Evolutionary conservation across 495 filamentous ascomycete genomes (phyloP).

Genomic region (Sabuloglossum arenarium): DNA sequence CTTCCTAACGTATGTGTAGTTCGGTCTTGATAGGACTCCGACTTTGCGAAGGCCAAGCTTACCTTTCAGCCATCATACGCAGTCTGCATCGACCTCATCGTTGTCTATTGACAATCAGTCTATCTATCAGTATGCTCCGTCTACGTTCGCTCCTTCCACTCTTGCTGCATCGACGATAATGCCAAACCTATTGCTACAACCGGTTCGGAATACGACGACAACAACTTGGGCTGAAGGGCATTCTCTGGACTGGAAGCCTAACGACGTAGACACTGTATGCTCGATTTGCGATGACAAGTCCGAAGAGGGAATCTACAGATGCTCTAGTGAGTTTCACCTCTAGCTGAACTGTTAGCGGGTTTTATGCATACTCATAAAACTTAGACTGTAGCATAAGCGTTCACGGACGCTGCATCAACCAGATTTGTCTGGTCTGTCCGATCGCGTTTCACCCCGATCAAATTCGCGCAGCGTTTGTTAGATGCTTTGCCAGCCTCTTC

Average conservation of each 20-base stretch:
- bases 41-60: conserved; percentile 60
- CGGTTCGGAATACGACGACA: conserved; percentile 66
- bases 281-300: conserved; percentile 75
- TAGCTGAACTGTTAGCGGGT: not conserved
- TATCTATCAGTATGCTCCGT: conserved; percentile 74
- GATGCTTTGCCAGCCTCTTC: conserved; percentile 82
- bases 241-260: conserved; percentile 52
- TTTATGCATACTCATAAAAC: not conserved
- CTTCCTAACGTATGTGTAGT: conserved; percentile 16
- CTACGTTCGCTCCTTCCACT: conserved; percentile 88
- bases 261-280: conserved; percentile 51
- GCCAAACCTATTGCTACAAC: conserved; percentile 71
- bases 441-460: conserved; percentile 79
- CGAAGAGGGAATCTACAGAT: conserved; percentile 79
- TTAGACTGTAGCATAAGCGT: conserved; percentile 49
- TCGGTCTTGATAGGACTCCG: conserved; percentile 52
- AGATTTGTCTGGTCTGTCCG: conserved; percentile 73
- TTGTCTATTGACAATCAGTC: conserved; percentile 53
- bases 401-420: conserved; percentile 62
- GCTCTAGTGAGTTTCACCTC: conserved; percentile 21
- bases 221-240: conserved; percentile 89
- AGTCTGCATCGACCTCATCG: conserved; percentile 68
- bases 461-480: conserved; percentile 77
- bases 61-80: conserved; percentile 62
- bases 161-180: conserved; percentile 97